A percentile compares a stretch with the other conserved stretches of the same genome.
These are phyloP conservation scores for Gamsiella multidivaricata DNA, from an alignment of 192 early-diverging fungal species.

Conservation along the genomic window DNA sequence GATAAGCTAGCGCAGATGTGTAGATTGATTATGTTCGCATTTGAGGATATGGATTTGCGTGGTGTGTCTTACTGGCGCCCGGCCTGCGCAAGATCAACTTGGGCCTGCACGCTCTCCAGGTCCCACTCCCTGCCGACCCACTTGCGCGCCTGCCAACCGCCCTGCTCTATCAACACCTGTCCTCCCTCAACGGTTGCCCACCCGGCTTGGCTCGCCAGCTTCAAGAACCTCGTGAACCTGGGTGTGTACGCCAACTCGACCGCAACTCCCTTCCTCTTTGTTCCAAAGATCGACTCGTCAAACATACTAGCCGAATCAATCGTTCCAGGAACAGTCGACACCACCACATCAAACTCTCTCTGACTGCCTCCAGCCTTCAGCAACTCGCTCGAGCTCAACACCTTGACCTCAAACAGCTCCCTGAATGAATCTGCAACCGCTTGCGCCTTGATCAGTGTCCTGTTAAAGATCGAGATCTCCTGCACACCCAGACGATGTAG, in stretches of 20 bases:
- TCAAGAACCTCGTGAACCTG: slow-evolving; percentile 81
- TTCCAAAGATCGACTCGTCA: slow-evolving; percentile 54
- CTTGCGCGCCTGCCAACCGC: slow-evolving; percentile 86
- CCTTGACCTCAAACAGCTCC: slow-evolving; percentile 61
- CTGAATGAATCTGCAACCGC: slow-evolving; percentile 72
- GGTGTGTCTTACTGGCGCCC: slow-evolving; percentile 22
- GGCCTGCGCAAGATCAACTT: slow-evolving; percentile 33
- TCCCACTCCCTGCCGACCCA: slow-evolving; percentile 79
- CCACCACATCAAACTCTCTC: slow-evolving; percentile 65
- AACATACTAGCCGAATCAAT: slow-evolving; percentile 65
- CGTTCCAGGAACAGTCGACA: slow-evolving; percentile 90
- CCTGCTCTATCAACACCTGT: slow-evolving; percentile 92
- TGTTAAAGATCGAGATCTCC: slow-evolving; percentile 87
- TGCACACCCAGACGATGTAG: slow-evolving; percentile 75
- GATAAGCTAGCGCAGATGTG: too few species aligned
- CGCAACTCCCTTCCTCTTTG: slow-evolving; percentile 70
- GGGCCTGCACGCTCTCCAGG: slow-evolving; percentile 28
- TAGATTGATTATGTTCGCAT: too few species aligned
- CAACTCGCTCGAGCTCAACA: slow-evolving; percentile 57
- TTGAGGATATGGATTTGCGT: too few species aligned
- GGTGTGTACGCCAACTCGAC: slow-evolving; percentile 97
- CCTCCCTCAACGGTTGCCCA: slow-evolving; percentile 86
- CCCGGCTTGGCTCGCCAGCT: slow-evolving; percentile 65
- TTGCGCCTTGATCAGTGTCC: slow-evolving; percentile 80
- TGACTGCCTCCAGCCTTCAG: slow-evolving; percentile 22